Evolutionary conservation across 1,284 basidiomycete species (phyloP).

Genomic region (Somion occarium): DNA sequence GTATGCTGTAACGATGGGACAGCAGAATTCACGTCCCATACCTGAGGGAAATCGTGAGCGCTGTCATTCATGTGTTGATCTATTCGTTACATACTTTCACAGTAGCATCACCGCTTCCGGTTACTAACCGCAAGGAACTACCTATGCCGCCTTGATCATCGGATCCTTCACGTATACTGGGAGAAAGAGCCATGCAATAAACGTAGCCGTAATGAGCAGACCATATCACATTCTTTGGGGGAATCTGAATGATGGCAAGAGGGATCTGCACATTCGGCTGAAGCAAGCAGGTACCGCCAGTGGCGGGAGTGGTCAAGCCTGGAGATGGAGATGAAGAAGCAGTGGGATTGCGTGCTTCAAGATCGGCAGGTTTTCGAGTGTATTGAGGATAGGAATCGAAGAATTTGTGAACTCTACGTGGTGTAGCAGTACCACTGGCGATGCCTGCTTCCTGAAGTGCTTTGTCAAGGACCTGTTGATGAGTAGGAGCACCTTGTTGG

Average conservation of each 20-base stretch:
- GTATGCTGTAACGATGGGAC: conserved; percentile 50
- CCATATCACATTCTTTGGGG: conserved; percentile 67
- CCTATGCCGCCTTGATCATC: conserved; percentile 26
- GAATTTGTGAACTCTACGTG: conserved; percentile 65
- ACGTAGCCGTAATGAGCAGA: conserved; percentile 94
- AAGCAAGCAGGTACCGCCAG: conserved; percentile 14
- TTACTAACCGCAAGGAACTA: conserved; percentile 54
- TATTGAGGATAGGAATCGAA: conserved; percentile 77
- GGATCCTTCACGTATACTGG: conserved; percentile 34
- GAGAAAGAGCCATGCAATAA: conserved; percentile 76
- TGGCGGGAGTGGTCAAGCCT: conserved; percentile 10
- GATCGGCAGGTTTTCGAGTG: conserved; percentile 58
- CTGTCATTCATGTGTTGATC: background rate
- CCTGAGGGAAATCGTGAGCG: conserved; percentile 35
- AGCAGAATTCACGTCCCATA: conserved; percentile 65
- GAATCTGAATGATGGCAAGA: conserved; percentile 45
- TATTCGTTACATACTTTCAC: conserved; percentile 57
- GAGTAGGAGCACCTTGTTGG: conserved; percentile 1
- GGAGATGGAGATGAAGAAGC: conserved; percentile 17
- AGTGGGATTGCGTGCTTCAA: conserved; percentile 50
- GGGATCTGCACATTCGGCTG: conserved; percentile 29
- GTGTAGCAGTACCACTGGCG: conserved; percentile 44
- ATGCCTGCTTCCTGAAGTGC: conserved; percentile 16
- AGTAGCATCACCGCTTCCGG: conserved; percentile 85
- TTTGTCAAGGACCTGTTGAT: conserved; percentile 16